Evolutionary conservation across 2,329 filamentous ascomycete species (phyloP).

Genomic region (Dactylella cylindrospora): DNA sequence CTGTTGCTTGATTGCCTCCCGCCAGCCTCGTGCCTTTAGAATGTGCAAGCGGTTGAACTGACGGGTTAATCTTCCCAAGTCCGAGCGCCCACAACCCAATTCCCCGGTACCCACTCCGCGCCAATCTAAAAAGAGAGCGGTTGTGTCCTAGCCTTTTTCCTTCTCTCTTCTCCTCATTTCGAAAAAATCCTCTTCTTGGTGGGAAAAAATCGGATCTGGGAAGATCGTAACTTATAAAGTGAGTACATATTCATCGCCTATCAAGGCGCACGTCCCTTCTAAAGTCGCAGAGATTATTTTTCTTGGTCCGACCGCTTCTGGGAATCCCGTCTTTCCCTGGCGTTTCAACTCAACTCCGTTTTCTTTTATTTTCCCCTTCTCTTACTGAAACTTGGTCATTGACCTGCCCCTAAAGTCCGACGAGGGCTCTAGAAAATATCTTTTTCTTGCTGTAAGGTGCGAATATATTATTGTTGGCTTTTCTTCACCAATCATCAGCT

Average conservation of each 20-base stretch:
- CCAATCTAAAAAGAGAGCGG: no score
- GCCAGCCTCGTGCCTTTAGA: no score
- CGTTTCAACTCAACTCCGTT: slow-evolving; percentile 39
- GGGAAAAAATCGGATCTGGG: slow-evolving; percentile 7
- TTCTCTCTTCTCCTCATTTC: background rate
- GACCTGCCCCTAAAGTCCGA: slow-evolving; percentile 25
- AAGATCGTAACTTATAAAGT: slow-evolving; percentile 25
- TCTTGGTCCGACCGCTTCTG: slow-evolving; percentile 34
- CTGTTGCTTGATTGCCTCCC: no score
- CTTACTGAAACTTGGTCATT: slow-evolving; percentile 33
- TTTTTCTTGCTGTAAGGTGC: slow-evolving; percentile 33
- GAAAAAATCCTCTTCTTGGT: slow-evolving; percentile 5
- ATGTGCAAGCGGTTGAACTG: no score
- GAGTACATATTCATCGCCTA: slow-evolving; percentile 43
- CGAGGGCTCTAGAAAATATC: slow-evolving; percentile 43
- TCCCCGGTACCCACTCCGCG: no score
- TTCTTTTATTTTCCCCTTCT: slow-evolving; percentile 5
- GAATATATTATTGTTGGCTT: background rate
- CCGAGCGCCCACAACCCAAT: no score
- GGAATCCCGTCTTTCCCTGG: slow-evolving; percentile 38
- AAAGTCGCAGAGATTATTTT: slow-evolving; percentile 10
- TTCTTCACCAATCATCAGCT: no score
- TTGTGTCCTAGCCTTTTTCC: no score
- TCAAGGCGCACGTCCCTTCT: slow-evolving; percentile 35
- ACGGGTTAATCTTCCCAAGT: no score